Evolutionary conservation across 148 eudicot species (phyloP).

Genomic region (Nyssa sinensis): DNA sequence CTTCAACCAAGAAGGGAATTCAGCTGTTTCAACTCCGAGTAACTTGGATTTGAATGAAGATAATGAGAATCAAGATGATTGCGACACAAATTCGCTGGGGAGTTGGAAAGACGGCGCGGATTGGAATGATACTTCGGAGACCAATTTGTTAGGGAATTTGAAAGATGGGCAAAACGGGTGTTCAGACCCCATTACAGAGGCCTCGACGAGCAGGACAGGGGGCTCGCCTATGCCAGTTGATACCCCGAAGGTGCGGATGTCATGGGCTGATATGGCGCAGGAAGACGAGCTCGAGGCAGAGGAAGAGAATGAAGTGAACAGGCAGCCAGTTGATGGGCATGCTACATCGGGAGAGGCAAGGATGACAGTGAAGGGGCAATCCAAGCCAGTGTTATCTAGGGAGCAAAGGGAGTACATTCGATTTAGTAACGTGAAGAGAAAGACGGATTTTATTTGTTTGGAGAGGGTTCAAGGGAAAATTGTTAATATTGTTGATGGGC

Average conservation of each 20-base stretch:
- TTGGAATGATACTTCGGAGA: slow-evolving; percentile 31
- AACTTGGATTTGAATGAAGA: slow-evolving; percentile 16
- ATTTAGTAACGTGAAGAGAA: slow-evolving; percentile 59
- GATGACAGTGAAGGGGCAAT: slow-evolving; percentile 24
- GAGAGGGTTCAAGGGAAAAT: slow-evolving; percentile 72
- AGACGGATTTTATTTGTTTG: slow-evolving; percentile 69
- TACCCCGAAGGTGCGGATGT: slow-evolving; percentile 44
- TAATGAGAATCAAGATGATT: slow-evolving; percentile 27
- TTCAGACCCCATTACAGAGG: slow-evolving; percentile 26
- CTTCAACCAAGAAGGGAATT: slow-evolving; percentile 19
- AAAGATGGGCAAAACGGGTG: slow-evolving; percentile 46
- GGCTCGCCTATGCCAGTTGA: slow-evolving; percentile 15
- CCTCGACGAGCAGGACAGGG: slow-evolving; percentile 27
- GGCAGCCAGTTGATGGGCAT: too few relatives aligned
- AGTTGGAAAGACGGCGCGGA: slow-evolving; percentile 54
- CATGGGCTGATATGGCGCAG: slow-evolving; percentile 95
- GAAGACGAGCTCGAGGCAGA: slow-evolving; percentile 80
- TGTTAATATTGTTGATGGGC: slow-evolving; percentile 74
- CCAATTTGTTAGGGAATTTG: slow-evolving; percentile 48
- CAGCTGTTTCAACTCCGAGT: slow-evolving; percentile 15
- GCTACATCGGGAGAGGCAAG: slow-evolving; percentile 27
- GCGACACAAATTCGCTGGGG: slow-evolving; percentile 51
- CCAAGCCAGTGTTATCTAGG: slow-evolving; percentile 54
- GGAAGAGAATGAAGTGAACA: slow-evolving; percentile 51
- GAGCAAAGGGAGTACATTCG: slow-evolving; percentile 77